Percentiles rank a stretch among this genome's conserved stretches.
Conservation (phyloP, 2,329 filamentous ascomycete species). For the Fusarium sp. region DNA sequence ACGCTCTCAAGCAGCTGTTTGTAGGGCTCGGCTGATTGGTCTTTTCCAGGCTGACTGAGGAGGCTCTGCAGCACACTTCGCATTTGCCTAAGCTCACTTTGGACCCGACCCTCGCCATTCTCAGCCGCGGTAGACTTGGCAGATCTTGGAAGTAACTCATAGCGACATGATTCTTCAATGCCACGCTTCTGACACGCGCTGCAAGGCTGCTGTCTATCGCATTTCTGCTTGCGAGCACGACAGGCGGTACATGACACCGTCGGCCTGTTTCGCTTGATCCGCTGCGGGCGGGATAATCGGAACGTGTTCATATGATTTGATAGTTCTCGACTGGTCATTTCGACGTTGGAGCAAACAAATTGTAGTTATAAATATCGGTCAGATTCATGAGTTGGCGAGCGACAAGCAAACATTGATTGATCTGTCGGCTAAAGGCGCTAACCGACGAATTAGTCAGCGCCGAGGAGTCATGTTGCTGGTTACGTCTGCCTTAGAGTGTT, state of each 20-base stretch:
- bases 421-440: neutral
- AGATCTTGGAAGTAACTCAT: neutral
- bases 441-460: neutral
- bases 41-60: neutral
- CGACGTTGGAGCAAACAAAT: too few species aligned
- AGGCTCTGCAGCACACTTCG: constrained; percentile 4
- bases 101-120: neutral
- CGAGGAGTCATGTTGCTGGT: neutral
- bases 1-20: neutral
- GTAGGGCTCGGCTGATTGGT: neutral
- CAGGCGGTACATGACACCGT: constrained; percentile 14
- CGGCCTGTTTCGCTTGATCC: constrained; percentile 9
- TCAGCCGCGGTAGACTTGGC: neutral
- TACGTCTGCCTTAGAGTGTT: too few species aligned
- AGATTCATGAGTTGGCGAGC: too few species aligned
- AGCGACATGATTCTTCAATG: neutral
- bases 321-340: neutral
- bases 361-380: neutral
- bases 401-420: neutral
- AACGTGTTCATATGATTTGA: constrained; percentile 1
- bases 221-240: constrained; percentile 19
- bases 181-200: constrained; percentile 10
- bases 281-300: neutral
- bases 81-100: constrained; percentile 25
- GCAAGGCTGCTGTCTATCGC: constrained; percentile 25